phyloP scores from a whole-genome alignment of 2,329 filamentous ascomycete species.

The Ophiosphaerella narmari region DNA sequence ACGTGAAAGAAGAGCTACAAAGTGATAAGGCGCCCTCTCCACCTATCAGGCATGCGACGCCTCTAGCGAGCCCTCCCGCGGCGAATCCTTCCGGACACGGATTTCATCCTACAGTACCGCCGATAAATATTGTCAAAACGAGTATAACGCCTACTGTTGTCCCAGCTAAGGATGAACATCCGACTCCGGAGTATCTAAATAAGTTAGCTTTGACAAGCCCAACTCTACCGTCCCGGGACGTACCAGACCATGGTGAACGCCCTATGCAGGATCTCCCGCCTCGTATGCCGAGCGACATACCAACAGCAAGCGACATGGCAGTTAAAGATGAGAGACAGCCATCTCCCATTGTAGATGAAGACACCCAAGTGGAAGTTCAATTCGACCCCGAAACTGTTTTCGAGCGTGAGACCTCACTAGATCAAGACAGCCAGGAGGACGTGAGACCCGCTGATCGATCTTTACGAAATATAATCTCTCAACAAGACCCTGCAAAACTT shows the following conservation, averaged over 20 bases:
- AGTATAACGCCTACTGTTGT: too few species aligned
- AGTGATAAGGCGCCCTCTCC: background rate
- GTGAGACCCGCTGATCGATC: constrained; percentile 9
- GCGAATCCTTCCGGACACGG: background rate
- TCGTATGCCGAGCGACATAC: background rate
- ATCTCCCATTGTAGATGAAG: background rate
- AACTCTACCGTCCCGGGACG: too few species aligned
- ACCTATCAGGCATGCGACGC: background rate
- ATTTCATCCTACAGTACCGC: background rate
- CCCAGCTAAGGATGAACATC: too few species aligned
- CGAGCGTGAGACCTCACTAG: constrained; percentile 15
- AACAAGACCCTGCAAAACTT: constrained; percentile 39
- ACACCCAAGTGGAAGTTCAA: background rate
- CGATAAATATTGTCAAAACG: too few species aligned
- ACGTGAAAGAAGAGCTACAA: background rate
- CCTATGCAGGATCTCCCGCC: background rate
- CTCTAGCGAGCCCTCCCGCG: background rate
- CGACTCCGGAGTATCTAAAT: too few species aligned
- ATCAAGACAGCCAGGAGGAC: constrained; percentile 7
- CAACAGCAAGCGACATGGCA: background rate
- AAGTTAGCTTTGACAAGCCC: too few species aligned
- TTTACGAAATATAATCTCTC: constrained; percentile 42
- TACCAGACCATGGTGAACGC: too few species aligned
- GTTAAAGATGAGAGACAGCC: constrained; percentile 3
- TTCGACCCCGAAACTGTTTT: constrained; percentile 26